phyloP scores from a whole-genome alignment of 1,139 yeast genomes.

The Candida glucosophila region DNA sequence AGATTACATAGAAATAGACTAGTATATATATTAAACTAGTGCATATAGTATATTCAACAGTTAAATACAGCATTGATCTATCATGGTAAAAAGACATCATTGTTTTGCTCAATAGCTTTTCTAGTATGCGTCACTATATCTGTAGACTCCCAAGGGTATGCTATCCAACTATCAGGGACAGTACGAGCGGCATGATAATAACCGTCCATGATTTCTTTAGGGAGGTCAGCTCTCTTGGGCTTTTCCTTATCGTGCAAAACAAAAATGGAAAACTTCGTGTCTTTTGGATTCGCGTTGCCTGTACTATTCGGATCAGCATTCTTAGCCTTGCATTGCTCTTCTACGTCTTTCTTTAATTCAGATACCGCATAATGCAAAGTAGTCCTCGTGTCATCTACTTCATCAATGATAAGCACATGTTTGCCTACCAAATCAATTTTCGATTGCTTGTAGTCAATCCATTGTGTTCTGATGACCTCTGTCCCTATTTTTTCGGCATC shows the following conservation, averaged over 20 bases:
- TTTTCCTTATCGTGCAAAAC: conserved; percentile 91
- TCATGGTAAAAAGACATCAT: conserved; percentile 38
- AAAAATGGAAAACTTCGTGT: conserved; percentile 77
- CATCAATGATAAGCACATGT: conserved; percentile 78
- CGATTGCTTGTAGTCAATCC: conserved; percentile 81
- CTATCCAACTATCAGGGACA: conserved; percentile 92
- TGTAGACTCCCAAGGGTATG: conserved; percentile 94
- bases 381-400: conserved; percentile 93
- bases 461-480: conserved; percentile 87
- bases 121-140: conserved; percentile 85
- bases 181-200: conserved; percentile 87
- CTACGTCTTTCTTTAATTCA: conserved; percentile 80
- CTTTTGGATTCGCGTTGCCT: too few species aligned
- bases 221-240: conserved; percentile 75
- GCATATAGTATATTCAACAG: conserved; percentile 1
- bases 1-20: conserved; percentile 74
- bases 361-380: conserved; percentile 86
- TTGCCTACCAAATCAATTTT: conserved; percentile 65
- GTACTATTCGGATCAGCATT: conserved; percentile 41
- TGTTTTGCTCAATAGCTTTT: conserved; percentile 70
- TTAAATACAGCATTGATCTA: conserved; percentile 1
- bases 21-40: conserved; percentile 6
- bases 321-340: conserved; percentile 40
- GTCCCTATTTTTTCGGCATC: conserved; percentile 65
- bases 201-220: conserved; percentile 55